Percentiles rank a stretch among this genome's conserved stretches.
Evolutionary conservation across 176 grass and related monocot species (phyloP).

Genomic region (Triticum turgidum): DNA sequence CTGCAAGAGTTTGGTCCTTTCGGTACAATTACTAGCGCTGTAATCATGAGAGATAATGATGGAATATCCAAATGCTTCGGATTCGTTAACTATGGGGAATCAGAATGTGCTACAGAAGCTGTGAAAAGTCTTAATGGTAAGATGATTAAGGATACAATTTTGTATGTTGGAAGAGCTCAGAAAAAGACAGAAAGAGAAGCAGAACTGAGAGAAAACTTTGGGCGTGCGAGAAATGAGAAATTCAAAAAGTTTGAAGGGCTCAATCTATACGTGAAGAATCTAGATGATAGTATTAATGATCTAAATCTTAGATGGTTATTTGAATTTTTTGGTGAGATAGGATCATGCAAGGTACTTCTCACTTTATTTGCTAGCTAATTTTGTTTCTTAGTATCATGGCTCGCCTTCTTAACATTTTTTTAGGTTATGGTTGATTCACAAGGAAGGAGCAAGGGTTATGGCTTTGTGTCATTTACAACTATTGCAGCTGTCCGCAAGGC

Average conservation of each 20-base stretch:
- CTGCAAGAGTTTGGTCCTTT: slow-evolving; percentile 27
- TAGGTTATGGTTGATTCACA: slow-evolving; percentile 53
- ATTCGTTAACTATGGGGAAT: slow-evolving; percentile 52
- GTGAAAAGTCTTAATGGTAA: slow-evolving; percentile 37
- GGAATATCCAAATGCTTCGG: slow-evolving; percentile 48
- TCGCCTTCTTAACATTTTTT: background rate
- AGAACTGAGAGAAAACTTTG: slow-evolving; percentile 36
- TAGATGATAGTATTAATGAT: slow-evolving; percentile 49
- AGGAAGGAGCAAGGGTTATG: slow-evolving; percentile 59
- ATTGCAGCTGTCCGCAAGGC: slow-evolving; percentile 40
- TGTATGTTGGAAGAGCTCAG: slow-evolving; percentile 38
- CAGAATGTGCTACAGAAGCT: slow-evolving; percentile 32
- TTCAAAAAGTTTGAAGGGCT: slow-evolving; percentile 30
- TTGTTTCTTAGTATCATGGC: background rate
- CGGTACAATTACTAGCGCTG: slow-evolving; percentile 45
- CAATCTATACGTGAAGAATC: slow-evolving; percentile 62
- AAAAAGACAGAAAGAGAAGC: slow-evolving; percentile 43
- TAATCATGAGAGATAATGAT: slow-evolving; percentile 40
- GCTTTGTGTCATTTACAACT: slow-evolving; percentile 52
- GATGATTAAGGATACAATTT: slow-evolving; percentile 3
- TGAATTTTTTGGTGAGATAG: slow-evolving; percentile 42
- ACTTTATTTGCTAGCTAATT: background rate
- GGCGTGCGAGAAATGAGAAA: slow-evolving; percentile 7
- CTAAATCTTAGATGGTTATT: slow-evolving; percentile 30
- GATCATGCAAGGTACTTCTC: slow-evolving; percentile 44